These are phyloP conservation scores for Vitis hybrid DNA, from an alignment of 177 flowering plant species.

Conservation along the genomic window DNA sequence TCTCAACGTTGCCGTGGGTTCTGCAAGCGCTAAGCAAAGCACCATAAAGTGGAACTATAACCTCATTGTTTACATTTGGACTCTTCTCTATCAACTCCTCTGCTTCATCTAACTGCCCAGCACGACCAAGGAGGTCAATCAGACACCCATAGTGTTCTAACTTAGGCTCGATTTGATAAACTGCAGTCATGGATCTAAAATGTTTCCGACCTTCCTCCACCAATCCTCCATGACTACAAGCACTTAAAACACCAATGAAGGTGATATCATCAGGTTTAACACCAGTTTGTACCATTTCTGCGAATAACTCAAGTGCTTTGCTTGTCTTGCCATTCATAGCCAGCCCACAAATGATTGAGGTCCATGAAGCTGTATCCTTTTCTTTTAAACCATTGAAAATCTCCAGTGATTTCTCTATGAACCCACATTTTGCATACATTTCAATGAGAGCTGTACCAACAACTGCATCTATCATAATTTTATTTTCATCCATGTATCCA, in stretches of 20 bases:
- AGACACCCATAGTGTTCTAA: conserved; percentile 73
- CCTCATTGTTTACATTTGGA: conserved; percentile 29
- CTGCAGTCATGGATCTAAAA: conserved; percentile 52
- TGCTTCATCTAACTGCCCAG: conserved; percentile 63
- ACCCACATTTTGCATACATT: conserved; percentile 88
- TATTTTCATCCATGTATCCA: conserved; percentile 46
- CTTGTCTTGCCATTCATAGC: conserved; percentile 64
- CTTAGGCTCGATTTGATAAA: conserved; percentile 56
- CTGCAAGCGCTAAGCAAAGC: conserved; percentile 81
- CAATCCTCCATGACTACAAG: conserved; percentile 79
- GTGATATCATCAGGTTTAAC: conserved; percentile 69
- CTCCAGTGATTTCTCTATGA: conserved; percentile 58
- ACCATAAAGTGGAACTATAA: conserved; percentile 55
- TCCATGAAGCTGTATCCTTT: conserved; percentile 71
- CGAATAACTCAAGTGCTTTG: conserved; percentile 58
- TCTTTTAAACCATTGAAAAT: conserved; percentile 43
- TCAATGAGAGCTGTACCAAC: conserved; percentile 78
- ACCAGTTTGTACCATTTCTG: conserved; percentile 47
- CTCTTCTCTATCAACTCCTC: conserved; percentile 44
- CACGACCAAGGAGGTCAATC: conserved; percentile 74
- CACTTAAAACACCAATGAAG: conserved; percentile 71
- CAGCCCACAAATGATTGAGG: conserved; percentile 71
- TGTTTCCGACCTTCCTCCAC: conserved; percentile 59
- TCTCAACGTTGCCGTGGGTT: conserved; percentile 57
- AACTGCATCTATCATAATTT: conserved; percentile 45